Percentiles rank a stretch among this genome's conserved stretches.
Conservation (phyloP, 371 early-diverging fungal species). For the Mucor mucedo region DNA sequence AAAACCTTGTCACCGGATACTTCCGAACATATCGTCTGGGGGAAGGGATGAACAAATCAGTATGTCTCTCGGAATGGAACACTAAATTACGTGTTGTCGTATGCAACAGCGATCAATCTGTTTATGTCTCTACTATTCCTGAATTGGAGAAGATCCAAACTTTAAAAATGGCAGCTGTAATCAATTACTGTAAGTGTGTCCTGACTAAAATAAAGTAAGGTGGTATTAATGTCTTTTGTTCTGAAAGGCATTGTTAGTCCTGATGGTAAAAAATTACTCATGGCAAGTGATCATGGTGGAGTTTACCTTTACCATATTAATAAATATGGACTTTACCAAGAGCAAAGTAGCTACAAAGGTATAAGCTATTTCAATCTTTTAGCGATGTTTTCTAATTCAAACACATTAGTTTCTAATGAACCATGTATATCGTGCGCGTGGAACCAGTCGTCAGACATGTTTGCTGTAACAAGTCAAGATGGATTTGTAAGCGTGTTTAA, state of each 20-base stretch:
- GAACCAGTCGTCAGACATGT: slow-evolving; percentile 73
- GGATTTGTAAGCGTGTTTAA: slow-evolving; percentile 75
- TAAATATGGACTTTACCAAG: slow-evolving; percentile 55
- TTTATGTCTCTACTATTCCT: slow-evolving; percentile 80
- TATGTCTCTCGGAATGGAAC: slow-evolving; percentile 58
- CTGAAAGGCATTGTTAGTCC: slow-evolving; percentile 76
- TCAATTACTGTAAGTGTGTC: slow-evolving; percentile 68
- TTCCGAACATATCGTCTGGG: slow-evolving; percentile 69
- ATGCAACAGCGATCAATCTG: slow-evolving; percentile 92
- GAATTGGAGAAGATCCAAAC: slow-evolving; percentile 64
- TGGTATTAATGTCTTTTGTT: neutral
- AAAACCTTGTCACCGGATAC: slow-evolving; percentile 67
- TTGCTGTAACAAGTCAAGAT: slow-evolving; percentile 83
- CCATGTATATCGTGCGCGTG: slow-evolving; percentile 65
- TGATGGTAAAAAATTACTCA: slow-evolving; percentile 77
- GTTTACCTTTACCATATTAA: slow-evolving; percentile 68
- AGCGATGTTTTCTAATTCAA: too few relatives aligned
- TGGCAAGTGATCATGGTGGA: slow-evolving; percentile 85
- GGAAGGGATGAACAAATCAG: slow-evolving; percentile 68
- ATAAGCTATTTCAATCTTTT: neutral
- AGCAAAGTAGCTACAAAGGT: slow-evolving; percentile 54
- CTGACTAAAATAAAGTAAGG: neutral
- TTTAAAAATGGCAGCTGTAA: slow-evolving; percentile 76
- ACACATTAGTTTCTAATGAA: slow-evolving; percentile 37
- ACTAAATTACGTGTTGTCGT: slow-evolving; percentile 53